phyloP scores from a whole-genome alignment of 805 yeast species.

The Spathaspora sp. region DNA sequence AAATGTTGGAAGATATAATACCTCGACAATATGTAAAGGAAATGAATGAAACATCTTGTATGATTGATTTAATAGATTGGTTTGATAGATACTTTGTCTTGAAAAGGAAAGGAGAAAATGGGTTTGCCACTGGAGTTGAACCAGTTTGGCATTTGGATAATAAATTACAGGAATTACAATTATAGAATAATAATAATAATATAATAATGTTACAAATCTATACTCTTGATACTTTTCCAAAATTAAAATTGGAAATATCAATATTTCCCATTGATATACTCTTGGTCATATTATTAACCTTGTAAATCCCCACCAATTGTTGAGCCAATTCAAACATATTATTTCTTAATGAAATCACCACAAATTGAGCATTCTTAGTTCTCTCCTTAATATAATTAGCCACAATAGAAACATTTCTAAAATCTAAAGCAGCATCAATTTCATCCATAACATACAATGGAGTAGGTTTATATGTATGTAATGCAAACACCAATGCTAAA shows the following conservation, averaged over 20 bases:
- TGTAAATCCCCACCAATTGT: conserved; percentile 92
- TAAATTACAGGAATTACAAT: conserved; percentile 3
- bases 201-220: neutral
- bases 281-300: conserved; percentile 84
- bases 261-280: conserved; percentile 54
- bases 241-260: conserved; percentile 3
- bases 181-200: neutral
- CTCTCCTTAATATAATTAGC: conserved; percentile 96
- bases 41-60: conserved; percentile 57
- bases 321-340: conserved; percentile 97
- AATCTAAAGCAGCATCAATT: conserved; percentile 97
- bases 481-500: conserved; percentile 90
- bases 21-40: conserved; percentile 35
- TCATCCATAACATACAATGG: conserved; percentile 99
- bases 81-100: conserved; percentile 69
- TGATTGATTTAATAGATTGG: conserved; percentile 75
- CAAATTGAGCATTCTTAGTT: conserved; percentile 93
- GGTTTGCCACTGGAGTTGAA: conserved; percentile 56
- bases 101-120: conserved; percentile 62
- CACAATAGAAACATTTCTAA: conserved; percentile 93
- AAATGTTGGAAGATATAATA: conserved; percentile 68
- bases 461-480: conserved; percentile 94
- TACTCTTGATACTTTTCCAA: neutral
- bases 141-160: conserved; percentile 7
- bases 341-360: conserved; percentile 91